Base-by-base conservation (phyloP, 1,284 basidiomycete genomes). In the Rhodotorula sp. region DNA sequence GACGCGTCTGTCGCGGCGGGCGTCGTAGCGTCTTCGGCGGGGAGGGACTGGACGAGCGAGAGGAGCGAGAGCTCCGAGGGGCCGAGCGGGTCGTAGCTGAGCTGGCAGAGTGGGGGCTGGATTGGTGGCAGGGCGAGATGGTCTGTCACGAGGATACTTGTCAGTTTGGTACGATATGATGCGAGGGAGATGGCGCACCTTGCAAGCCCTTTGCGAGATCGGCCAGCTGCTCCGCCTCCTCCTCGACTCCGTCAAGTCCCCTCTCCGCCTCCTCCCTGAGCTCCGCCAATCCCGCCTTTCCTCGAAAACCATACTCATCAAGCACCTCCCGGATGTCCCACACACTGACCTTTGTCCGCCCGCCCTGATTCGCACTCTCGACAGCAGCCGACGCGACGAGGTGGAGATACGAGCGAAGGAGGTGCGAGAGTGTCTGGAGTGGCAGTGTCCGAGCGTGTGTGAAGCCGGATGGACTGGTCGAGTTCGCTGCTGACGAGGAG, bases 271-370 rank as follows among this genome's bases (percentile, higher is more conserved):
- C 74, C 32, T 67, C 70, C 32, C 24, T 36, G 27, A 77, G 46
- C 39, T 74, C 75, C 11, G 53, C 47, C 6, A 74, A 10, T 4
- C 66, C 66, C 0, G 51, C 47, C 24, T 7, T 15, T 10, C 59
- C 65, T 1, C 24, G 27, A 48, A 52, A 65, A 4, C 72, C 75
- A 30, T 68, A 68, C 34, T 75, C 66, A 2, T 64, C 66, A 32
- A 76, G 63, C 20, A 75, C 75, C 4, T 64, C n/a, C 1, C 54
- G 71, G 32, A 74, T 61, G 48, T 77, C 76, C 67, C 75, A 72
- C 5, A 74, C 67, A n/a, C 64, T 51, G n/a, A 63, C 64, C 17
- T 60, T 20, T 11, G 60, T 59, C 36, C 76, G 55, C 6, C 76
- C 76, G 1, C 66, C 65, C 46, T 63, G 75, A 39, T 74, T 66